A percentile compares a stretch with the other conserved stretches of the same genome.
These are phyloP conservation scores for Trifolium pratense DNA, from an alignment of 306 rosid species.

Conservation along the genomic window DNA sequence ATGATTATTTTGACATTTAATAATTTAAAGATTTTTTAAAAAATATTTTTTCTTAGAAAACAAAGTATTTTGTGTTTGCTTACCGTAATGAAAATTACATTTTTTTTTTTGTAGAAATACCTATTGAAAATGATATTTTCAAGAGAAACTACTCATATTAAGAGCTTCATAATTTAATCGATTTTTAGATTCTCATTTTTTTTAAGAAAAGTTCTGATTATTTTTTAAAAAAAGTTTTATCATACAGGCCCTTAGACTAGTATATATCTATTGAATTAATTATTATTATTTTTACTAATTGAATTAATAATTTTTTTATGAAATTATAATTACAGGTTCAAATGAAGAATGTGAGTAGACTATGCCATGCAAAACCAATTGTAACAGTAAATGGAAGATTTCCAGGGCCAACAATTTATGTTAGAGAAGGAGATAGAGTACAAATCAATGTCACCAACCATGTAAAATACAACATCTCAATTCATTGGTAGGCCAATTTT, in stretches of 20 bases:
- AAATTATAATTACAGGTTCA: conserved; percentile 58
- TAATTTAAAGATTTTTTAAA: background rate
- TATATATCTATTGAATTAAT: too few relatives aligned
- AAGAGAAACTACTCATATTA: background rate
- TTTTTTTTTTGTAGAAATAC: background rate
- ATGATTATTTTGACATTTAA: background rate
- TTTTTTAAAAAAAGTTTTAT: too few relatives aligned
- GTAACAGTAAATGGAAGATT: conserved; percentile 81
- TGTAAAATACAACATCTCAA: conserved; percentile 77
- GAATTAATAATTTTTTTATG: conserved; percentile 10
- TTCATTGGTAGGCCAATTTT: conserved; percentile 65
- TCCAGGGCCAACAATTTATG: conserved; percentile 83
- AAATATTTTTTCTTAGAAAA: too few relatives aligned
- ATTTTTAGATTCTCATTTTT: too few relatives aligned
- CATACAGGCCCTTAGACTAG: too few relatives aligned
- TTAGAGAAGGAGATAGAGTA: conserved; percentile 77
- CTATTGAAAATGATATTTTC: background rate
- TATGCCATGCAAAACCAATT: conserved; percentile 85
- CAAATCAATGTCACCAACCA: conserved; percentile 77
- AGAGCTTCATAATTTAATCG: too few relatives aligned
- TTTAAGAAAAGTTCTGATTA: too few relatives aligned
- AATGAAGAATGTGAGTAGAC: conserved; percentile 81
- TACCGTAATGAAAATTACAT: background rate
- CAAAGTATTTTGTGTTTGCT: background rate
- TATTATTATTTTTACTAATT: background rate